phyloP scores from a whole-genome alignment of 31 red algal species.

The Endocladia muricata region DNA sequence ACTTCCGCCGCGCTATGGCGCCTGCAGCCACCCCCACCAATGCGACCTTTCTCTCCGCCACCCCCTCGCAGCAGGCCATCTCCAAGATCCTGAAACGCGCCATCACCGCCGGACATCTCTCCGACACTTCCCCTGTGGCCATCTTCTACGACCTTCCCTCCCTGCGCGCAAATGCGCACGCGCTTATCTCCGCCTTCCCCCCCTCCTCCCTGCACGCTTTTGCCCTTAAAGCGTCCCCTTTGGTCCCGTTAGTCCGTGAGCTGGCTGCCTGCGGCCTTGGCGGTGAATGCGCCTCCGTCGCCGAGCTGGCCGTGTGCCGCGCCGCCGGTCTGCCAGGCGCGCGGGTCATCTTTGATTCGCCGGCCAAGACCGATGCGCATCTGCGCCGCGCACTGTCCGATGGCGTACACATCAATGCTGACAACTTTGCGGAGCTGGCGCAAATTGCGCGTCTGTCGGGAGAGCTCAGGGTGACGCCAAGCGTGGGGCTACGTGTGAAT shows the following conservation, averaged over 20 bases:
- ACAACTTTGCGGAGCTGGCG: slow-evolving; percentile 53
- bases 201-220: slow-evolving; percentile 45
- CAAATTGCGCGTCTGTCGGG: slow-evolving; percentile 8
- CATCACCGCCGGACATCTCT: background rate
- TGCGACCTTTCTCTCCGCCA: background rate
- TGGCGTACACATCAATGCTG: slow-evolving; percentile 64
- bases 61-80: background rate
- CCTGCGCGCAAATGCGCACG: slow-evolving; percentile 10
- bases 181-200: slow-evolving; percentile 49
- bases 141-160: slow-evolving; percentile 56
- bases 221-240: slow-evolving; percentile 75
- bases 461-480: background rate
- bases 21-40: background rate
- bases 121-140: slow-evolving; percentile 27
- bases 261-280: slow-evolving; percentile 41
- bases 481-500: slow-evolving; percentile 70
- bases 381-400: slow-evolving; percentile 24
- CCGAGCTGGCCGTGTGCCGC: slow-evolving; percentile 45
- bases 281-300: slow-evolving; percentile 75
- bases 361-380: slow-evolving; percentile 71
- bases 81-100: slow-evolving; percentile 1
- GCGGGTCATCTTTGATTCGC: slow-evolving; percentile 72
- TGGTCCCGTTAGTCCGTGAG: slow-evolving; percentile 27
- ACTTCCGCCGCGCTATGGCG: too few species aligned
- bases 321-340: slow-evolving; percentile 28